Percentiles rank a stretch among this genome's conserved stretches.
These are phyloP conservation scores for Karstenula rhodostoma DNA, from an alignment of 2,329 filamentous ascomycete species.

Conservation along the genomic window DNA sequence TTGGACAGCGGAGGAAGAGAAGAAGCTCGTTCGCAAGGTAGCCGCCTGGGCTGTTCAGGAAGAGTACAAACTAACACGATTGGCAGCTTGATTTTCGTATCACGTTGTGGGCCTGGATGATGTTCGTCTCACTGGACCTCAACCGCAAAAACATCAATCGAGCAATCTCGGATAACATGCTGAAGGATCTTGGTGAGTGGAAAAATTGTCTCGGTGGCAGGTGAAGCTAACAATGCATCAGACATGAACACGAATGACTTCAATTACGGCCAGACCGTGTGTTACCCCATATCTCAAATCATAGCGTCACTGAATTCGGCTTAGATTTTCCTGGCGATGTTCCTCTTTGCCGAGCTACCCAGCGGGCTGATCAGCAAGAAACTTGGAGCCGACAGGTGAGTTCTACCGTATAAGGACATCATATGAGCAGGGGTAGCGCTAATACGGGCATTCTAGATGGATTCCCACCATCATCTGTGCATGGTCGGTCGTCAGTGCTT, in stretches of 20 bases:
- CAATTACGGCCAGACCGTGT: conserved; percentile 51
- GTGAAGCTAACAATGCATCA: conserved; percentile 10
- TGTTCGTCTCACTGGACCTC: conserved; percentile 59
- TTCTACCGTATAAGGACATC: conserved; percentile 33
- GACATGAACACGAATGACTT: conserved; percentile 44
- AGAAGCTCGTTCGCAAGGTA: conserved; percentile 56
- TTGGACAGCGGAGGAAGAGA: conserved; percentile 59
- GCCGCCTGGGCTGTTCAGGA: not conserved
- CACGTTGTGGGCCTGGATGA: conserved; percentile 53
- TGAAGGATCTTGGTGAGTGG: conserved; percentile 38
- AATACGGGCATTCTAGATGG: conserved; percentile 31
- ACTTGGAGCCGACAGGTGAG: conserved; percentile 55
- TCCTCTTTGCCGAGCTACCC: conserved; percentile 59
- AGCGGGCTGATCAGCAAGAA: conserved; percentile 62
- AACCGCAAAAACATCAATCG: conserved; percentile 59
- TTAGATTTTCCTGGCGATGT: conserved; percentile 48
- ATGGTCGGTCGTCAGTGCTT: conserved; percentile 48
- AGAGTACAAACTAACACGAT: conserved; percentile 6
- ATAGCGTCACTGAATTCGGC: conserved; percentile 12
- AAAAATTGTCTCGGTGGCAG: not conserved
- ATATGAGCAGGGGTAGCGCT: not conserved
- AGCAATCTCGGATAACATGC: conserved; percentile 46
- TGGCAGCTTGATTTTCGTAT: conserved; percentile 38
- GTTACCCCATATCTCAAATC: not conserved
- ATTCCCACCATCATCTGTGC: conserved; percentile 48